Percentiles rank a stretch among this genome's conserved stretches.
These are phyloP conservation scores for Thermomucor indicae-seudaticae DNA, from an alignment of 371 early-diverging fungal genomes.

Conservation along the genomic window DNA sequence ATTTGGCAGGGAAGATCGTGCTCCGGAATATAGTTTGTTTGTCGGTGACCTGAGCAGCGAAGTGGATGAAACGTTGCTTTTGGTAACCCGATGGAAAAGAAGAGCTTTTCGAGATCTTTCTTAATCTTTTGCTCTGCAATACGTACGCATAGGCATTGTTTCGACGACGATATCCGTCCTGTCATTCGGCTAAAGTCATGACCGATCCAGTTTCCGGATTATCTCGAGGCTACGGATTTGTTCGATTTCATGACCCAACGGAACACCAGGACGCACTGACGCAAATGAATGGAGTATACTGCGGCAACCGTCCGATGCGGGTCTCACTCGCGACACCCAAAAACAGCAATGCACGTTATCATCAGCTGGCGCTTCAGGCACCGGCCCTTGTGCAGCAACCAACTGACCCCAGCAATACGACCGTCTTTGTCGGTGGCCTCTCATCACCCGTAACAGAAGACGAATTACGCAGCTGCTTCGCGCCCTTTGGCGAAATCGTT, in stretches of 20 bases:
- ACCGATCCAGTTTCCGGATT: conserved; percentile 71
- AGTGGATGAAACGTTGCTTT: conserved; percentile 66
- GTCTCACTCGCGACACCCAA: conserved; percentile 84
- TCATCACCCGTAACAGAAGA: conserved; percentile 73
- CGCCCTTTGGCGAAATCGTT: conserved; percentile 81
- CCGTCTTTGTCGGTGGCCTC: conserved; percentile 91
- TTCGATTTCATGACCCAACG: conserved; percentile 68
- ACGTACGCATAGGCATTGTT: conserved; percentile 34
- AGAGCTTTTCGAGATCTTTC: not conserved
- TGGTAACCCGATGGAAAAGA: conserved; percentile 46
- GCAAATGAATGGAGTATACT: conserved; percentile 76
- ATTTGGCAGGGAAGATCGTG: conserved; percentile 44
- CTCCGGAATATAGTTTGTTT: conserved; percentile 80
- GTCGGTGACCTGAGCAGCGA: conserved; percentile 84
- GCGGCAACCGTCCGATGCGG: conserved; percentile 78
- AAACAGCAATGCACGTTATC: conserved; percentile 20
- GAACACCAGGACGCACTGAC: conserved; percentile 73
- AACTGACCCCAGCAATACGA: conserved; percentile 64
- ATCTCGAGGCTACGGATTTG: conserved; percentile 82
- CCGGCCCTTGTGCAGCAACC: conserved; percentile 46
- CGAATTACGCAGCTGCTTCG: conserved; percentile 73
- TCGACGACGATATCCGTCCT: conserved; percentile 62
- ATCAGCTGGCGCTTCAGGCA: conserved; percentile 25
- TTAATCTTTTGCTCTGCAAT: not conserved
- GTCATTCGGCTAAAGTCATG: conserved; percentile 81